Conservation (phyloP, 805 yeast genomes). For the Monosporozyma solicola region DNA sequence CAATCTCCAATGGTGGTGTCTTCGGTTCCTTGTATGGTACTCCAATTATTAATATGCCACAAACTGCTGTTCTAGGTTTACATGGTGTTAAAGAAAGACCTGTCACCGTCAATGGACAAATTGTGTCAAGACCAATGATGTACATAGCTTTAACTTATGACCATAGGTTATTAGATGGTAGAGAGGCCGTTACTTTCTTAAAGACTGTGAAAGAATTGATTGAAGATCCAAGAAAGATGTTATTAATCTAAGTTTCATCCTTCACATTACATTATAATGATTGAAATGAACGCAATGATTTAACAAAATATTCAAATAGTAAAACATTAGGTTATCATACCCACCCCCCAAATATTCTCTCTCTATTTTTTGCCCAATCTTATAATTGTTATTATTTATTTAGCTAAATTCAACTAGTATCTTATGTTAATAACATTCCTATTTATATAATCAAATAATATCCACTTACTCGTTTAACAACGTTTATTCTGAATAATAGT, state of each 20-base stretch:
- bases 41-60: slow-evolving; percentile 97
- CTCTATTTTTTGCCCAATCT: not conserved
- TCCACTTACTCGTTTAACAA: not conserved
- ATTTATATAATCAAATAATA: not conserved
- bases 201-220: slow-evolving; percentile 92
- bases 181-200: slow-evolving; percentile 97
- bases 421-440: not conserved
- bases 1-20: slow-evolving; percentile 98
- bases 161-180: slow-evolving; percentile 95
- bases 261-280: not conserved
- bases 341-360: not conserved
- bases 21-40: slow-evolving; percentile 97
- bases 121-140: slow-evolving; percentile 98
- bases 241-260: slow-evolving; percentile 36
- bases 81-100: slow-evolving; percentile 98
- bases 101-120: slow-evolving; percentile 90
- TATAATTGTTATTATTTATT: not conserved
- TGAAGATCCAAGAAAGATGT: slow-evolving; percentile 98
- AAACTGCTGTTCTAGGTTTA: slow-evolving; percentile 94
- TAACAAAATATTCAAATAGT: no score
- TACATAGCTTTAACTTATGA: slow-evolving; percentile 97
- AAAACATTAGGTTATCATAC: not conserved
- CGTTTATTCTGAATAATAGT: not conserved
- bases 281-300: not conserved
- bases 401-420: not conserved